Base-by-base conservation (phyloP, 2,329 filamentous ascomycete species). In the Thelonectria olida region DNA sequence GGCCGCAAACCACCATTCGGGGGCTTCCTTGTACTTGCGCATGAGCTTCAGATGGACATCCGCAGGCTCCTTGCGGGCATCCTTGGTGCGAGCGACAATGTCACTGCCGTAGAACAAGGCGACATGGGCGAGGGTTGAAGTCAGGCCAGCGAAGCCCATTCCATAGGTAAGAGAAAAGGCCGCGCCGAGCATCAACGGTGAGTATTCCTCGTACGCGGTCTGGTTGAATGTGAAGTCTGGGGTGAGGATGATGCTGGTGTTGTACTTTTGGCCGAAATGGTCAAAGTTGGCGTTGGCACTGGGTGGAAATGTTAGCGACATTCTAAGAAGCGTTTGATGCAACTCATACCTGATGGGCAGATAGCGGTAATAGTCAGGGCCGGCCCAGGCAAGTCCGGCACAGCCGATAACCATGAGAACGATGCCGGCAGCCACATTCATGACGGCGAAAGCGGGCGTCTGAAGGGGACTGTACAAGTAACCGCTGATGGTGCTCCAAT, bases 61-160 rank as follows among this genome's bases (percentile, higher is more conserved):
- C 55, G 85, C 84, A 68, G 86, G 84, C 73, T 87, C 84, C 41
- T 81, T 78, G 4, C 5, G 2, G 6, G 52, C 52, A 15, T 55
- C 52, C 13, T 31, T 48, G 84, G 82, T 3, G 82, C 84, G 61
- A 83, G 75, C 69, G 78, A 82, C 71, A 84, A 88, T 84, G 54
- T 85, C 82, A 52, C 76, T 77, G 27, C 85, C 85, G 66, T 87
- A 82, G 71, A 87, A 88, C 17, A 88, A 71, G 2, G 67, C 73
- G 36, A 86, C 84, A 58, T 88, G 85, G 8, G 86, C 80, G 42
- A 88, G 74, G 56, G 87, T 86, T 13, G 87, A 84, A 0, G 86
- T 82, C 27, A 90, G 82, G 23, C 88, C 86, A n/a, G 89, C 89
- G 69, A 91, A 91, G 0, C 85, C 86, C 9, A 91, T 77, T 2